Evolutionary conservation across 2,329 filamentous ascomycete species (phyloP), one percentile per base, ranked within the genome.

Genomic region (Fusarium humuli): DNA sequence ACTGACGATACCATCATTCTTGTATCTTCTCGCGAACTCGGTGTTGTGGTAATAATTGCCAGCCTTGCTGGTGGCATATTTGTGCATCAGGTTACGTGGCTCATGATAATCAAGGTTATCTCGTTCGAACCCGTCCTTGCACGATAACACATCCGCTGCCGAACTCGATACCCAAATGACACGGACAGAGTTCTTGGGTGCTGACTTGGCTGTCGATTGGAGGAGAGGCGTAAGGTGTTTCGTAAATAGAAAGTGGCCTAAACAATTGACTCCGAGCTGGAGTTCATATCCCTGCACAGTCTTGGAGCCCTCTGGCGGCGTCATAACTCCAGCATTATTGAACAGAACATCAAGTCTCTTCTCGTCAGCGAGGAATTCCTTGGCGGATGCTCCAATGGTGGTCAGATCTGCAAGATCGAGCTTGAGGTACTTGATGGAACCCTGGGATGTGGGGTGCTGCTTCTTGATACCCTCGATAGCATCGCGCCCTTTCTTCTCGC

Each of bases 301-400:
- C 74, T 77, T 78, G 27, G 77, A 79, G 0, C 79, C 81, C n/a
- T 75, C 72, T 0, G 83, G 81, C 2, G 81, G 77, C 5, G 73
- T 73, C 78, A 84, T 83, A 32, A 84, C 76, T 13, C 79, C 83
- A 0, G 83, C 83, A 74, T 85, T 85, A 67, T 85, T 82, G 70
- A 83, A 79, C 16, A 85, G 65, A 2, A 83, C 69, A 59, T 85
- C 79, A 2, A 85, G 75, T 13, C 70, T 75, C 1, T 41, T 64
- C 55, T 80, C 76, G 23, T 70, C 71, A 7, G 67, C 66, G 3
- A 79, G 72, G n/a, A 81, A 80, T 14, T 70, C 48, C 6, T 77
- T 65, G 5, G 76, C 80, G 0, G 80, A 75, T 7, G 69, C 46
- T 22, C 76, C 77, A 50, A 82, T 75, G 9, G 78, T 79, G 7